phyloP scores from a whole-genome alignment of 495 filamentous ascomycete genomes.

The Mytilinidion resinicola region DNA sequence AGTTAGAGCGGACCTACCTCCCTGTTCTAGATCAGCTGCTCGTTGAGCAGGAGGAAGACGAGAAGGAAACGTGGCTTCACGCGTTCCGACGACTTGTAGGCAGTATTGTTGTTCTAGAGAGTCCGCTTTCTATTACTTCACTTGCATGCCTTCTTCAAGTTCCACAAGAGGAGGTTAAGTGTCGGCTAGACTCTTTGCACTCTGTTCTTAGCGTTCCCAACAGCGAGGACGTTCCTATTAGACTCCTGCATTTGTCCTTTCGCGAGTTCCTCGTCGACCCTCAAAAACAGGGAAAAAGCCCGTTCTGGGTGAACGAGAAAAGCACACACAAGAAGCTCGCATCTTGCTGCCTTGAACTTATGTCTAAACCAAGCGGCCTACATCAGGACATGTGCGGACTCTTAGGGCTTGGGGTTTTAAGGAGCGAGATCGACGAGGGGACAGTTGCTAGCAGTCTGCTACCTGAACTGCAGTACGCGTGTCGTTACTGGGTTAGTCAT shows the following conservation, averaged over 20 bases:
- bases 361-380: constrained; percentile 23
- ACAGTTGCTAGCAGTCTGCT: constrained; percentile 23
- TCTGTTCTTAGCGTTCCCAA: constrained; percentile 37
- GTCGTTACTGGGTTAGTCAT: constrained; percentile 47
- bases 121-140: constrained; percentile 31
- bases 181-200: constrained; percentile 29
- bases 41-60: constrained; percentile 6
- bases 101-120: constrained; percentile 24
- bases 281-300: constrained; percentile 24
- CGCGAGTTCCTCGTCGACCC: constrained; percentile 47
- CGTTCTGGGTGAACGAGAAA: constrained; percentile 40
- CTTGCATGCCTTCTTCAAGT: constrained; percentile 27
- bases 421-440: constrained; percentile 22
- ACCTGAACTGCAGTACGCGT: constrained; percentile 40
- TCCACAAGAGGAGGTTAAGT: constrained; percentile 8
- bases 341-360: constrained; percentile 30
- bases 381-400: constrained; percentile 39
- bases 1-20: constrained; percentile 20
- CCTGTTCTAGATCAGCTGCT: constrained; percentile 19
- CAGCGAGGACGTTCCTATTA: constrained; percentile 27
- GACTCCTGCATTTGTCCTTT: constrained; percentile 45
- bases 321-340: constrained; percentile 33
- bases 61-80: constrained; percentile 11
- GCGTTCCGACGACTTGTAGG: constrained; percentile 32
- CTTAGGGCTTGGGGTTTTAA: constrained; percentile 21